Evolutionary conservation across 495 filamentous ascomycete genomes (phyloP).

Genomic region (Trichoderma reesei): DNA sequence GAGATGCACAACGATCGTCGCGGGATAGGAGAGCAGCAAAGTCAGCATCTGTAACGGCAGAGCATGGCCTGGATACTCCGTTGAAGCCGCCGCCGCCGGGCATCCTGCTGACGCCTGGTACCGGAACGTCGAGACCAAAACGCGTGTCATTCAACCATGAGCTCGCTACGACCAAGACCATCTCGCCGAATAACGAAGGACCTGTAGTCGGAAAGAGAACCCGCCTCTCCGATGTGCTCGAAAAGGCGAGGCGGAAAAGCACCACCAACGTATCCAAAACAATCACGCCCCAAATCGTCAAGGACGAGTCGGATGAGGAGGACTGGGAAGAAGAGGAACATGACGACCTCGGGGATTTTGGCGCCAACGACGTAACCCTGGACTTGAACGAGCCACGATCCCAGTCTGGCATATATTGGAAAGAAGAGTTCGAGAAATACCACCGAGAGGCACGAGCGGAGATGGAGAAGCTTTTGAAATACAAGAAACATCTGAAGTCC

Average conservation of each 20-base stretch:
- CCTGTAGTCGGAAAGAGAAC: slow-evolving; percentile 27
- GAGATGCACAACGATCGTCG: slow-evolving; percentile 21
- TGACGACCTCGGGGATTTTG: slow-evolving; percentile 21
- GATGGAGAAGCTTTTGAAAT: slow-evolving; percentile 67
- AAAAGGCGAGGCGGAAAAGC: slow-evolving; percentile 30
- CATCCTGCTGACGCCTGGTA: slow-evolving; percentile 86
- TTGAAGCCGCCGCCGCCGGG: slow-evolving; percentile 36
- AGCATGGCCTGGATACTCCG: slow-evolving; percentile 24
- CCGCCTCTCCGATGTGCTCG: slow-evolving; percentile 46
- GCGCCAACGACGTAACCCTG: slow-evolving; percentile 53
- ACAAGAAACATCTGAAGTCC: slow-evolving; percentile 73
- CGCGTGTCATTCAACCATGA: slow-evolving; percentile 78
- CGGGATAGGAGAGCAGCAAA: slow-evolving; percentile 8
- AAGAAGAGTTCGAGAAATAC: slow-evolving; percentile 76
- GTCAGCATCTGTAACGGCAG: background rate
- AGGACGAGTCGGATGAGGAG: slow-evolving; percentile 26
- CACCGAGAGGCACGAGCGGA: slow-evolving; percentile 68
- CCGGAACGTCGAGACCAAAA: slow-evolving; percentile 65
- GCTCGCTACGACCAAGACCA: slow-evolving; percentile 30
- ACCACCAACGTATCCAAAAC: slow-evolving; percentile 16
- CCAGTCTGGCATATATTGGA: slow-evolving; percentile 88
- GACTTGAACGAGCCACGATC: slow-evolving; percentile 76
- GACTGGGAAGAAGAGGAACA: slow-evolving; percentile 30
- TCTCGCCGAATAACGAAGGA: slow-evolving; percentile 17
- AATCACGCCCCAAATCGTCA: slow-evolving; percentile 14